Evolutionary conservation across 345 rosid species (phyloP).

Genomic region (Citrus cavaleriei): DNA sequence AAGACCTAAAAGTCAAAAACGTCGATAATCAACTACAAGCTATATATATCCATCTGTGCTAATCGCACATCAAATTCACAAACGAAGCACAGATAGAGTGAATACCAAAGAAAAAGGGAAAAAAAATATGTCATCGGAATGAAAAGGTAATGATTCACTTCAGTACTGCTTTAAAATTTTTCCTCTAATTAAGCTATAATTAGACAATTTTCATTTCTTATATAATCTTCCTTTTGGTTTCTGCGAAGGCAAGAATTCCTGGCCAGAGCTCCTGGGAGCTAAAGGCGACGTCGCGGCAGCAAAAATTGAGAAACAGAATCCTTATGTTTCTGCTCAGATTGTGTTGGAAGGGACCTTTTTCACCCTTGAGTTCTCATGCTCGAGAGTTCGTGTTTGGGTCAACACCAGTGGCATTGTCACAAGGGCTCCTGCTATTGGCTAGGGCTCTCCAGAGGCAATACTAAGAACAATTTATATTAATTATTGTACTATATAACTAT

Average conservation of each 20-base stretch:
- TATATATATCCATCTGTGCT: no score
- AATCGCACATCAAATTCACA: not conserved
- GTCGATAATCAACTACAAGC: no score
- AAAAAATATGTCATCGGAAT: not conserved
- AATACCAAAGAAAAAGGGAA: not conserved
- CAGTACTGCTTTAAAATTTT: not conserved
- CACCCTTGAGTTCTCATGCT: not conserved
- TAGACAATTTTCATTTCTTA: no score
- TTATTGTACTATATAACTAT: no score
- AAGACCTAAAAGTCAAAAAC: no score
- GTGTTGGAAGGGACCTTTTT: slow-evolving; percentile 7
- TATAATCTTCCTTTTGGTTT: no score
- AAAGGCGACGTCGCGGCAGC: slow-evolving; percentile 4
- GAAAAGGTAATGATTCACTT: not conserved
- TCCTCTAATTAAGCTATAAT: not conserved
- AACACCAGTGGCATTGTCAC: not conserved
- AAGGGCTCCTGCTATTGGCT: slow-evolving; percentile 9
- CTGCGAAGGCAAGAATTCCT: slow-evolving; percentile 15
- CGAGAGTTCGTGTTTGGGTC: slow-evolving; percentile 27
- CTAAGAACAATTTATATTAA: no score
- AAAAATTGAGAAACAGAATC: slow-evolving; percentile 18
- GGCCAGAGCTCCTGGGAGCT: slow-evolving; percentile 20
- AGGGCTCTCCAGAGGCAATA: not conserved
- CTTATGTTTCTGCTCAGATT: slow-evolving; percentile 6
- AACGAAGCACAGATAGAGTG: not conserved